These are phyloP conservation scores for Erythrobasidium hasegawianum DNA, from an alignment of 1,284 basidiomycete species.

Conservation along the genomic window DNA sequence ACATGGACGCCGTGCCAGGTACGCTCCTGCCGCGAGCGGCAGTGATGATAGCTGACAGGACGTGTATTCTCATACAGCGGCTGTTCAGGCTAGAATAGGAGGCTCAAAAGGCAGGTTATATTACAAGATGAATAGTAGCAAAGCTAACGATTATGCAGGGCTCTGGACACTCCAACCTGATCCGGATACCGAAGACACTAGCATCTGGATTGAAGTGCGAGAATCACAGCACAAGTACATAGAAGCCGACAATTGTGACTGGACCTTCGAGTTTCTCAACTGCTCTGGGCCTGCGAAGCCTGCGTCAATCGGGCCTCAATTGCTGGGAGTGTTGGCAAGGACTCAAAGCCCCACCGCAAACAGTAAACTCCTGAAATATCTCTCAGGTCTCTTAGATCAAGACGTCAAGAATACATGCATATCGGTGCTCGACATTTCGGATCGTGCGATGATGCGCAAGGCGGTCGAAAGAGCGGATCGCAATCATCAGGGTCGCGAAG, in stretches of 20 bases:
- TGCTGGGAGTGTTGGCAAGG: background rate
- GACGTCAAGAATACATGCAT: background rate
- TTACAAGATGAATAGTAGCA: background rate
- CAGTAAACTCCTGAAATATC: too few species aligned
- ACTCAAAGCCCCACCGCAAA: background rate
- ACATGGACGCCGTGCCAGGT: slow-evolving; percentile 14
- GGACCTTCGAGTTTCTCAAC: slow-evolving; percentile 40
- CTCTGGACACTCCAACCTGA: slow-evolving; percentile 33
- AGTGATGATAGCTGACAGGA: background rate
- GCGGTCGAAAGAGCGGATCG: background rate
- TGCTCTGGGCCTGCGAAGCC: background rate
- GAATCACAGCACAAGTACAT: slow-evolving; percentile 45
- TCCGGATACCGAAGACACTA: slow-evolving; percentile 12
- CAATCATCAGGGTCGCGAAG: too few species aligned
- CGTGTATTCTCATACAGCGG: slow-evolving; percentile 23
- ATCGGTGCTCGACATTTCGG: background rate
- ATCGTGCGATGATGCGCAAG: background rate
- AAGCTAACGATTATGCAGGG: slow-evolving; percentile 18
- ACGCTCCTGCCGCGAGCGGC: background rate
- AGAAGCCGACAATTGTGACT: slow-evolving; percentile 24
- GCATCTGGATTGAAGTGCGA: slow-evolving; percentile 43
- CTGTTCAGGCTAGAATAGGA: slow-evolving; percentile 45
- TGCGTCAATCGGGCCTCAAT: background rate
- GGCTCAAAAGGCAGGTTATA: slow-evolving; percentile 43
- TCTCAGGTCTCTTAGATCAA: too few species aligned